Evolutionary conservation across 2,329 filamentous ascomycete genomes (phyloP).

Genomic region (Diaporthe capsici): DNA sequence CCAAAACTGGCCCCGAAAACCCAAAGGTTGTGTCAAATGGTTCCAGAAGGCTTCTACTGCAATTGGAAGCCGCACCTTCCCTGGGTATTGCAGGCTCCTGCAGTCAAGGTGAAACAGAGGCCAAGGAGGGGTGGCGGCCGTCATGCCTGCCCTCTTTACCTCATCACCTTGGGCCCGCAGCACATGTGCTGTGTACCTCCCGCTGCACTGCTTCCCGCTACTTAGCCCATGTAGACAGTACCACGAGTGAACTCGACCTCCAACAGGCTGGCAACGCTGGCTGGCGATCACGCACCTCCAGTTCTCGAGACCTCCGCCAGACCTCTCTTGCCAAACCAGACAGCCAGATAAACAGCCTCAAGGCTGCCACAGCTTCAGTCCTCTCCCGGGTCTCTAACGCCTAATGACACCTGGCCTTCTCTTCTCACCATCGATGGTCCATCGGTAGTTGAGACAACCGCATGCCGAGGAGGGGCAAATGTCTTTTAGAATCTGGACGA

Average conservation of each 20-base stretch:
- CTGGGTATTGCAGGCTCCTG: background rate
- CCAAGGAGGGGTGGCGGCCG: constrained; percentile 14
- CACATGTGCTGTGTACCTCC: background rate
- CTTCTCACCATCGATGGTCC: background rate
- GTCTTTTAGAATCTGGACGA: constrained; percentile 6
- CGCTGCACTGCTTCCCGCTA: too few relatives aligned
- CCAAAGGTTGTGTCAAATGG: constrained; percentile 24
- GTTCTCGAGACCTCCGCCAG: background rate
- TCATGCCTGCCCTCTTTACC: constrained; percentile 1
- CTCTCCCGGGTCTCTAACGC: background rate
- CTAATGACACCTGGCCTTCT: background rate
- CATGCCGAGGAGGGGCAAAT: background rate
- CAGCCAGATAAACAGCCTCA: background rate
- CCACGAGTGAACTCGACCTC: background rate
- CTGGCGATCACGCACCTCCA: constrained; percentile 28
- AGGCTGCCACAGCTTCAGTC: constrained; percentile 23
- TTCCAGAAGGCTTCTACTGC: constrained; percentile 40
- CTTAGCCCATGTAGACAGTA: background rate
- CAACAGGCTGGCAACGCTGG: constrained; percentile 21
- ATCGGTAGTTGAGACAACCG: constrained; percentile 22
- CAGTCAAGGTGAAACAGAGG: constrained; percentile 39
- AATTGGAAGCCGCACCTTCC: background rate
- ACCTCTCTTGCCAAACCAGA: background rate
- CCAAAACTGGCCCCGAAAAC: background rate
- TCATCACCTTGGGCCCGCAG: background rate